Percentiles rank a stretch among this genome's conserved stretches.
These are phyloP conservation scores for Mycena alexandri DNA, from an alignment of 768 basidiomycete genomes.

Conservation along the genomic window DNA sequence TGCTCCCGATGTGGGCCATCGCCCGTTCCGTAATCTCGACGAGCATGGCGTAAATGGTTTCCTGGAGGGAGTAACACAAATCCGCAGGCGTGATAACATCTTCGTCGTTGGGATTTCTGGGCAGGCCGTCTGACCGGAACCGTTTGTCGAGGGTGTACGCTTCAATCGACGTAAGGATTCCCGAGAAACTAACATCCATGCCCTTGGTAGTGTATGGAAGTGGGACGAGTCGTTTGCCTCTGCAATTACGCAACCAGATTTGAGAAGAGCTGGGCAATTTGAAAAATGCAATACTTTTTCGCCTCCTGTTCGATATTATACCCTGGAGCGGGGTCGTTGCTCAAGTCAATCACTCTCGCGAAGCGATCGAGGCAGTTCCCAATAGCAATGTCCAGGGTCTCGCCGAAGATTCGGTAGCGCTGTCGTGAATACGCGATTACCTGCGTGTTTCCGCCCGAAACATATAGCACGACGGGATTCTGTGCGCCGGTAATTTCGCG, in stretches of 20 bases:
- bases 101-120: conserved; percentile 57
- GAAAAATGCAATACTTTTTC: conserved; percentile 71
- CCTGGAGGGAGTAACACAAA: conserved; percentile 96
- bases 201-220: conserved; percentile 98
- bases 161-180: conserved; percentile 90
- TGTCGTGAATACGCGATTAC: conserved; percentile 99
- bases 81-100: conserved; percentile 95
- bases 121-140: conserved; percentile 66
- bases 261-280: neutral
- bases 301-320: conserved; percentile 98
- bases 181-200: conserved; percentile 98
- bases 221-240: conserved; percentile 85
- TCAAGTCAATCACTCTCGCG: conserved; percentile 92
- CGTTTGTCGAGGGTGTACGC: conserved; percentile 89
- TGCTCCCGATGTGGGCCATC: conserved; percentile 98
- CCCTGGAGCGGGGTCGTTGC: conserved; percentile 96
- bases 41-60: conserved; percentile 97
- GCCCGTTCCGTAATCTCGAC: conserved; percentile 99
- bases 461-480: conserved; percentile 97
- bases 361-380: conserved; percentile 99
- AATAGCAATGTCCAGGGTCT: conserved; percentile 99
- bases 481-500: conserved; percentile 93
- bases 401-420: conserved; percentile 97
- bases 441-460: conserved; percentile 98
- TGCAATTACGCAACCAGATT: conserved; percentile 45